Conservation (phyloP, 257 asterid species). For the Salvia hispanica region DNA sequence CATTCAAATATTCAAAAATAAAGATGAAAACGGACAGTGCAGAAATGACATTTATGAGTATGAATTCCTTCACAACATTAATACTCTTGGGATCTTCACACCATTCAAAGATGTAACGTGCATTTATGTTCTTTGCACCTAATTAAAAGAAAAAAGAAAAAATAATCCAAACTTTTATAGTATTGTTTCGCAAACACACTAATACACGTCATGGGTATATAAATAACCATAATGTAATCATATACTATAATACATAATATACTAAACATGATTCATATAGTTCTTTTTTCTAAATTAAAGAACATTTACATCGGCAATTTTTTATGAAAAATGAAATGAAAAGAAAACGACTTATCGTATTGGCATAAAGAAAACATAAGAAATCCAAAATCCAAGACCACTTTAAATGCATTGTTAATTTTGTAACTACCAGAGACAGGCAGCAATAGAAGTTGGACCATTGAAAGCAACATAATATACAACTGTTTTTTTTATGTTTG, state of each 20-base stretch:
- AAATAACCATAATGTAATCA: no score
- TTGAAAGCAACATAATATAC: constrained; percentile 19
- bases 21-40: constrained; percentile 30
- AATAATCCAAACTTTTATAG: not conserved
- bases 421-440: constrained; percentile 17
- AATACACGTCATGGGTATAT: no score
- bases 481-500: not conserved
- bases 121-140: not conserved
- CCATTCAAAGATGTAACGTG: not conserved
- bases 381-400: not conserved
- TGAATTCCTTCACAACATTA: constrained; percentile 18
- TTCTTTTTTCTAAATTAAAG: no score
- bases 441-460: not conserved
- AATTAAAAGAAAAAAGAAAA: no score
- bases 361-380: not conserved
- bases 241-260: no score
- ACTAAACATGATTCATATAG: no score
- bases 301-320: not conserved
- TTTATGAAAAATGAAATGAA: not conserved
- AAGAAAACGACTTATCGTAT: not conserved
- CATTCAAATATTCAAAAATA: constrained; percentile 31
- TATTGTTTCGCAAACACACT: not conserved
- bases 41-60: constrained; percentile 28
- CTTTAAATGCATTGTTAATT: constrained; percentile 13
- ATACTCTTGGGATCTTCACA: constrained; percentile 1